Conservation (phyloP, 345 rosid species). For the Corymbia maculata region DNA sequence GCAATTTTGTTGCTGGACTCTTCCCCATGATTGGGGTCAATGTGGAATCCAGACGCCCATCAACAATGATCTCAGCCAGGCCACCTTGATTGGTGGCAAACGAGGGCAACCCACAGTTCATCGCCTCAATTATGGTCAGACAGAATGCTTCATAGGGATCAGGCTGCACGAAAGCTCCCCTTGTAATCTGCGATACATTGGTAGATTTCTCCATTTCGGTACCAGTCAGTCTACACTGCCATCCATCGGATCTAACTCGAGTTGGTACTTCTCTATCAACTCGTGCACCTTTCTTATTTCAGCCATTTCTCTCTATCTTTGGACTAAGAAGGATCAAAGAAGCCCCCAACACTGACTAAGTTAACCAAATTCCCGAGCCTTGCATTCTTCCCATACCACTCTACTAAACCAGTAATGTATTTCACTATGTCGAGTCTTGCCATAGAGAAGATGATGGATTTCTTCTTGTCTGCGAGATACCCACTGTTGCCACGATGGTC, state of each 20-base stretch:
- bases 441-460: constrained; percentile 93
- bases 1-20: constrained; percentile 64
- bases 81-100: constrained; percentile 40
- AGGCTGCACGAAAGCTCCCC: constrained; percentile 21
- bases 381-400: constrained; percentile 85
- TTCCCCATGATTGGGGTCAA: constrained; percentile 59
- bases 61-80: constrained; percentile 41
- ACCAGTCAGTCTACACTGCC: constrained; percentile 1
- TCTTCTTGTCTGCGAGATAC: constrained; percentile 56
- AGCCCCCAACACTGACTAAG: constrained; percentile 8
- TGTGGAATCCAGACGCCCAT: constrained; percentile 35
- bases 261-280: neutral
- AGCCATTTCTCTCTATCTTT: constrained; percentile 7
- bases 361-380: constrained; percentile 45
- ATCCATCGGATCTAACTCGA: constrained; percentile 11
- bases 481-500: constrained; percentile 37
- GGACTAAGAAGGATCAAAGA: constrained; percentile 1
- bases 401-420: constrained; percentile 72
- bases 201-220: constrained; percentile 8
- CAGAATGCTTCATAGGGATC: constrained; percentile 40
- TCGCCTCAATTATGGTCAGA: constrained; percentile 35
- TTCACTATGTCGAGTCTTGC: constrained; percentile 86
- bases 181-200: constrained; percentile 1
- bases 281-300: constrained; percentile 4
- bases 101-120: constrained; percentile 41